Conservation (phyloP, 257 asterid species). For the Ajuga chamaepitys region DNA sequence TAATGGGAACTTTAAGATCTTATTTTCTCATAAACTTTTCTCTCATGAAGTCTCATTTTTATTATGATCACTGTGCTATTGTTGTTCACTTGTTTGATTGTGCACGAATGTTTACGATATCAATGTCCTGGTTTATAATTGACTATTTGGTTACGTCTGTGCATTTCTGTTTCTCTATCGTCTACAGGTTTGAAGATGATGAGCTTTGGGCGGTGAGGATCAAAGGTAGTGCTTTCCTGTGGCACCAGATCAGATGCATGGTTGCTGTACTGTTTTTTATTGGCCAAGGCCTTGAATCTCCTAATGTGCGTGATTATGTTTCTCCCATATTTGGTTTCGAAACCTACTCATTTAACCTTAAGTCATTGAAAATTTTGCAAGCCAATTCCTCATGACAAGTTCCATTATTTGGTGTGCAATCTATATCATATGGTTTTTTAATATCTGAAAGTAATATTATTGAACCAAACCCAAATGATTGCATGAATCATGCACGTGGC, state of each 20-base stretch:
- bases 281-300: slow-evolving; percentile 93
- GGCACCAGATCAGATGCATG: slow-evolving; percentile 99
- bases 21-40: neutral
- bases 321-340: slow-evolving; percentile 8
- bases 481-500: neutral
- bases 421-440: neutral
- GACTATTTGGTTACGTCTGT: neutral
- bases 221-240: slow-evolving; percentile 94
- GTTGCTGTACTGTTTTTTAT: slow-evolving; percentile 82
- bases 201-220: slow-evolving; percentile 75
- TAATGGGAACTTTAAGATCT: neutral
- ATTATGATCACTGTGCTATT: neutral
- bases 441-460: neutral
- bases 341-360: slow-evolving; percentile 7
- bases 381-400: slow-evolving; percentile 4
- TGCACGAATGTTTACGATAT: neutral
- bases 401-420: neutral
- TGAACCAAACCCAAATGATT: slow-evolving; percentile 6
- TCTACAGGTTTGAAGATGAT: slow-evolving; percentile 53
- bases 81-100: neutral
- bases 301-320: slow-evolving; percentile 50
- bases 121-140: neutral
- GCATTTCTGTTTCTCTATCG: slow-evolving; percentile 13
- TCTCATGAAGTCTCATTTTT: neutral
- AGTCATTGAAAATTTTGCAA: neutral